Evolutionary conservation across 1,284 basidiomycete genomes (phyloP).

Genomic region (Bjerkandera adusta): DNA sequence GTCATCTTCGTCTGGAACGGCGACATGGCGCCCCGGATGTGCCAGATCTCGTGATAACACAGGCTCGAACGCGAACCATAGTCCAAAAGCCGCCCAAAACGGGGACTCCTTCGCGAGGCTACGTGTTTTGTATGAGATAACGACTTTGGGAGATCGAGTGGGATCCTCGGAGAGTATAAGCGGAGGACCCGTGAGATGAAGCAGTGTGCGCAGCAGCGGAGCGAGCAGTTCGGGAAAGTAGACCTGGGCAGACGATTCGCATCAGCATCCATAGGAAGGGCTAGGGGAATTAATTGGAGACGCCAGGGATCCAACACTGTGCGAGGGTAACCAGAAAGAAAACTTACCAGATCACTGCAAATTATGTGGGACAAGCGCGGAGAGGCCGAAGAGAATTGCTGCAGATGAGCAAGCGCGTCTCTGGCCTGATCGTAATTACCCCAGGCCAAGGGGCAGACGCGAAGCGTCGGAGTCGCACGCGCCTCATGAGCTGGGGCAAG

Average conservation of each 20-base stretch:
- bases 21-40: neutral
- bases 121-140: slow-evolving; percentile 77
- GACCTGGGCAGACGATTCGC: slow-evolving; percentile 47
- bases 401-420: slow-evolving; percentile 39
- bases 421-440: slow-evolving; percentile 46
- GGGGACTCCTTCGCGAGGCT: slow-evolving; percentile 74
- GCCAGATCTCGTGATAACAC: slow-evolving; percentile 37
- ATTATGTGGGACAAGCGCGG: slow-evolving; percentile 45
- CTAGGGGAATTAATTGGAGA: neutral
- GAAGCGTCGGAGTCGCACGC: slow-evolving; percentile 15
- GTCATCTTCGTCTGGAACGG: neutral
- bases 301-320: neutral
- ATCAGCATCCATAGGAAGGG: slow-evolving; percentile 3
- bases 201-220: slow-evolving; percentile 65
- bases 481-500: no score
- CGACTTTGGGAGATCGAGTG: slow-evolving; percentile 30
- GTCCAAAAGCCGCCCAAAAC: slow-evolving; percentile 81
- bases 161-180: slow-evolving; percentile 27
- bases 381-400: neutral
- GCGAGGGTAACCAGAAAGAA: neutral
- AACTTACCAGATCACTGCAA: slow-evolving; percentile 72
- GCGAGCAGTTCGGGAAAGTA: slow-evolving; percentile 76
- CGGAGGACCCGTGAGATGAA: slow-evolving; percentile 60
- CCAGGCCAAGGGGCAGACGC: slow-evolving; percentile 65
- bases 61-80: slow-evolving; percentile 76